A percentile compares a stretch with the other conserved stretches of the same genome.
phyloP scores from a whole-genome alignment of 2,329 filamentous ascomycete genomes.

The Nakataea oryzae region DNA sequence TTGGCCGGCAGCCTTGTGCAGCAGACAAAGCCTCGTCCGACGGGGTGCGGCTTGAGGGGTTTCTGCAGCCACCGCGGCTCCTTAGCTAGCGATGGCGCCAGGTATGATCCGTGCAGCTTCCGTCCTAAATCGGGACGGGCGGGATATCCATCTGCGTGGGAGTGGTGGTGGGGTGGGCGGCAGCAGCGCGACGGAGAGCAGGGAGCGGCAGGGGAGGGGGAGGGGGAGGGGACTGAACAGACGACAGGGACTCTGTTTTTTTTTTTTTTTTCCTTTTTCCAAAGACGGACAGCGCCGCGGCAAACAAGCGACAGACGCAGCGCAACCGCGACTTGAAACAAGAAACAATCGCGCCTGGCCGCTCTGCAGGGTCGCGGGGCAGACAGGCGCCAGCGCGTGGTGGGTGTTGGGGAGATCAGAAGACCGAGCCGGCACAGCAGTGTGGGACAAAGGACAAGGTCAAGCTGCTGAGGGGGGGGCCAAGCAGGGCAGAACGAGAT shows the following conservation, averaged over 20 bases:
- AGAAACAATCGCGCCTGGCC: not conserved
- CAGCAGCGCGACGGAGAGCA: not conserved
- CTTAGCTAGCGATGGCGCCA: not conserved
- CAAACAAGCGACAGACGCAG: slow-evolving; percentile 1
- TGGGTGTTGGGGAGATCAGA: not conserved
- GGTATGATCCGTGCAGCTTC: slow-evolving; percentile 1
- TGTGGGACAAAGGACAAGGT: no score
- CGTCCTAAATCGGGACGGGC: slow-evolving; percentile 1
- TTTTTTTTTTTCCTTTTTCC: no score
- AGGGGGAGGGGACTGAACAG: not conserved
- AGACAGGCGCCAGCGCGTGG: not conserved
- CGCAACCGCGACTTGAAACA: not conserved
- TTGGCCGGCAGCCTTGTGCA: slow-evolving; percentile 2
- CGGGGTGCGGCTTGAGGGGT: not conserved
- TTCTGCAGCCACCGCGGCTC: not conserved
- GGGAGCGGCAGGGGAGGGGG: not conserved
- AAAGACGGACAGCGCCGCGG: not conserved
- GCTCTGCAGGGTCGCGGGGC: not conserved
- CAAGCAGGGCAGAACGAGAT: not conserved
- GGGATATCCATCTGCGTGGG: not conserved
- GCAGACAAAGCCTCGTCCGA: not conserved
- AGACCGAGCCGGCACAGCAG: not conserved
- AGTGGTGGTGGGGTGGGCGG: not conserved
- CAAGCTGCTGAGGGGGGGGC: no score
- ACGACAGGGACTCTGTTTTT: not conserved